Base-by-base conservation (phyloP, 2,329 filamentous ascomycete species). In the Aspergillus caelatus region DNA sequence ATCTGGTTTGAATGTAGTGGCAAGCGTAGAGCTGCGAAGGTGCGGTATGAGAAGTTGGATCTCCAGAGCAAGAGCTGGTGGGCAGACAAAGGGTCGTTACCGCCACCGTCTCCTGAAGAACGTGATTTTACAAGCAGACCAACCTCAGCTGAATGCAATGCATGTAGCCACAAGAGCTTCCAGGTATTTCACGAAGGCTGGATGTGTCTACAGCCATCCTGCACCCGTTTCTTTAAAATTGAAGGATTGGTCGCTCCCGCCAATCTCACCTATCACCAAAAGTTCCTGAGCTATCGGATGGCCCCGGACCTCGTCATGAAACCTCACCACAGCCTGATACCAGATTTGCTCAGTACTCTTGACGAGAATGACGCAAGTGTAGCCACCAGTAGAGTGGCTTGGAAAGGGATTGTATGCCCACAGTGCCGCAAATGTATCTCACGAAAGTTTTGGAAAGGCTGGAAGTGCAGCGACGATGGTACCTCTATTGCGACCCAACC, bases 401-500 rank as follows among this genome's bases (percentile, higher is more conserved):
- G 86, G 70, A 80, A 81, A 57, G 91, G 90, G 0, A 85, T 92
- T 54, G 85, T 90, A 2, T 94, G 91, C 68, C 87, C 86, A 0
- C 63, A 77, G 1, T 93, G 91, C 66, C 78, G 81, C 0, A 83
- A 86, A 46, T 91, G 90, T 68, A 87, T 83, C 48, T 82, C 86
- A 2, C 83, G 90, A 1, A 79, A 84, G 16, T 75, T 82, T 28
- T 93, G 89, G 88, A 77, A 76, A 6, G 81, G 83, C 1, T 92
- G 89, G 89, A 75, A 78, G 30, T 93, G 90, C 64, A 61, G 65
- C 2, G 73, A 74, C 57, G 57, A 67, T 34, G 26, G 61, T 23
- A 19, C 8, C 11, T 11, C n/a, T 9, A 21, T 56, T 1, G 8
- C 45, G 14, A 55, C 19, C 0, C 26, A 58, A 19, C 79, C 83